Conservation (phyloP, 75 land plant genomes). For the Cupressus sempervirens region DNA sequence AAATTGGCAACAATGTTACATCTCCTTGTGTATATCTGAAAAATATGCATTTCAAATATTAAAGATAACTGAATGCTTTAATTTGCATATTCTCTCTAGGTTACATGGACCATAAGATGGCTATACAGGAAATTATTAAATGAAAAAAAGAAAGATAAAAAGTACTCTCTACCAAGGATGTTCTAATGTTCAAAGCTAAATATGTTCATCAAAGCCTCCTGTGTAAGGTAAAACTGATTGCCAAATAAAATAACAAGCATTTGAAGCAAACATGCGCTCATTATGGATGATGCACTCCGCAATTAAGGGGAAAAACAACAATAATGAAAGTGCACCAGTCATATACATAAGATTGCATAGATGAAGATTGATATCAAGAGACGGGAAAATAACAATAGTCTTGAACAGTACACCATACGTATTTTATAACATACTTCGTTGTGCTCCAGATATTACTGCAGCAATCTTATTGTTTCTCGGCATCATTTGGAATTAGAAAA, state of each 20-base stretch:
- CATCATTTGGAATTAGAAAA: neutral
- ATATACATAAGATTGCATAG: neutral
- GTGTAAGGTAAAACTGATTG: neutral
- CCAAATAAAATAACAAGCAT: neutral
- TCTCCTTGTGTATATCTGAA: neutral
- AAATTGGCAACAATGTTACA: too few species aligned
- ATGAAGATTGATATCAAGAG: neutral
- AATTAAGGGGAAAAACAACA: too few species aligned
- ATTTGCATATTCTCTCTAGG: neutral
- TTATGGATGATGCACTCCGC: neutral
- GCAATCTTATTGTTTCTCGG: neutral
- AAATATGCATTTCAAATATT: too few species aligned
- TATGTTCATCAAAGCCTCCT: neutral
- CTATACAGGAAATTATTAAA: neutral
- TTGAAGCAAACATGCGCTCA: neutral
- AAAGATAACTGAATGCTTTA: neutral
- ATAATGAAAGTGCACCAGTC: neutral
- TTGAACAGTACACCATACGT: neutral
- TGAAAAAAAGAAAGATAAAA: neutral
- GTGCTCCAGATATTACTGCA: slow-evolving; percentile 2
- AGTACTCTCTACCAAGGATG: neutral
- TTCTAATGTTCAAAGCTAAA: neutral
- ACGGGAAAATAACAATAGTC: neutral
- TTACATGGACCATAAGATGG: neutral
- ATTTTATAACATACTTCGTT: neutral